Conservation (phyloP, 2,329 filamentous ascomycete species). For the Zarea fungicola region DNA sequence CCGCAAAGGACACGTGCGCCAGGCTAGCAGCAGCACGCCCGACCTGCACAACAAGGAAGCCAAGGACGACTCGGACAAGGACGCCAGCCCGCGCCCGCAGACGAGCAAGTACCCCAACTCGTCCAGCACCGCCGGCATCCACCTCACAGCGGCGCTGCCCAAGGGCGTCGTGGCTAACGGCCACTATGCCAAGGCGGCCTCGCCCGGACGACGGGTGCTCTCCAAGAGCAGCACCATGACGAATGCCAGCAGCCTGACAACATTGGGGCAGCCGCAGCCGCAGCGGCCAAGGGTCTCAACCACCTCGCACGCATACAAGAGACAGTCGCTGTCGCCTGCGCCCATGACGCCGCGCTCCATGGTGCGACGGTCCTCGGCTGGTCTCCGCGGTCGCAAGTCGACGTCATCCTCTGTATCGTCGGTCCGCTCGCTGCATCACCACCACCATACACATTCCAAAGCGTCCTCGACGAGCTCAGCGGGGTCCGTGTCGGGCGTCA, state of each 20-base stretch:
- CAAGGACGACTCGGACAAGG: slow-evolving; percentile 41
- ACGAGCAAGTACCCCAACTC: slow-evolving; percentile 51
- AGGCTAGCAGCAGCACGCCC: slow-evolving; percentile 53
- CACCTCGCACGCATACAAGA: slow-evolving; percentile 47
- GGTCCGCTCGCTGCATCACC: slow-evolving; percentile 83
- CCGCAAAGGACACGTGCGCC: slow-evolving; percentile 42
- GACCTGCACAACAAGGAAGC: slow-evolving; percentile 49
- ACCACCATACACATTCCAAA: slow-evolving; percentile 84
- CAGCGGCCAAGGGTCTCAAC: slow-evolving; percentile 27
- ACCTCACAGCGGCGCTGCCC: slow-evolving; percentile 41
- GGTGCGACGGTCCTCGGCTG: slow-evolving; percentile 74
- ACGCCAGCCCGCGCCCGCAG: slow-evolving; percentile 53
- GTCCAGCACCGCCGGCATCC: slow-evolving; percentile 26
- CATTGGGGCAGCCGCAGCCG: slow-evolving; percentile 24
- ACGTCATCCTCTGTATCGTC: slow-evolving; percentile 94
- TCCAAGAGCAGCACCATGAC: slow-evolving; percentile 19
- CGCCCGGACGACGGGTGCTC: slow-evolving; percentile 16
- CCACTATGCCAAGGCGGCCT: slow-evolving; percentile 28
- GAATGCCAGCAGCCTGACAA: slow-evolving; percentile 22
- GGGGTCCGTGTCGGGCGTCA: slow-evolving; percentile 65
- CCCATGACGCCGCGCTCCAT: slow-evolving; percentile 85
- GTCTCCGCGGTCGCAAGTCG: slow-evolving; percentile 85
- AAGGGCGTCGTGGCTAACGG: slow-evolving; percentile 50
- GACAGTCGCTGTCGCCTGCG: slow-evolving; percentile 78
- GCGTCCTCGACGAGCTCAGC: slow-evolving; percentile 88